Conservation (phyloP, 352 stramenopile species). For the Thalassiosira mediterranea region DNA sequence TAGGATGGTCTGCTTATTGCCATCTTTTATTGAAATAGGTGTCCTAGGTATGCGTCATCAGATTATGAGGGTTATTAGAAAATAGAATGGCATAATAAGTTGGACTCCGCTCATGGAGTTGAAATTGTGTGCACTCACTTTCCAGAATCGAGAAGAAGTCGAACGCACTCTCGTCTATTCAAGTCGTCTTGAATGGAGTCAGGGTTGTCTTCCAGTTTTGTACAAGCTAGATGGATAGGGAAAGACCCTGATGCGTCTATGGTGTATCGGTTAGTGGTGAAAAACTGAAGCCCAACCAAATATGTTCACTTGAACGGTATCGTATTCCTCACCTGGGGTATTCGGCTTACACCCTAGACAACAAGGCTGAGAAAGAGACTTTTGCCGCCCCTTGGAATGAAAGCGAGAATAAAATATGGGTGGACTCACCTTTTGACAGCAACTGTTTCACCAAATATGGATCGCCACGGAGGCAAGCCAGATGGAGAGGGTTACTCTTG, state of each 20-base stretch:
- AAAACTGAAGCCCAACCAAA: no score
- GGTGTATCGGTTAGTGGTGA: no score
- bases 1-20: constrained; percentile 77
- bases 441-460: constrained; percentile 55
- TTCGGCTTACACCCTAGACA: constrained; percentile 66
- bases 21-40: constrained; percentile 76
- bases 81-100: no score
- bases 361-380: no score
- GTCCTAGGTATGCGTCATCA: no score
- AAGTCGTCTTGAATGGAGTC: constrained; percentile 48
- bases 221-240: constrained; percentile 75
- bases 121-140: no score
- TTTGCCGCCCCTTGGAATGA: no score
- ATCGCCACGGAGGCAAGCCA: constrained; percentile 70
- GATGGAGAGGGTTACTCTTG: constrained; percentile 70
- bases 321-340: no score
- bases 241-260: constrained; percentile 72
- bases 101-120: no score
- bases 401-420: no score
- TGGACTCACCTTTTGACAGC: constrained; percentile 53
- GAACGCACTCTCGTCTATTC: constrained; percentile 58
- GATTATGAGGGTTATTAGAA: no score
- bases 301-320: no score
- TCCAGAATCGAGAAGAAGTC: constrained; percentile 51
- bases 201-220: constrained; percentile 15